Percentiles rank a stretch among this genome's conserved stretches.
Conservation (phyloP, 257 asterid genomes). For the Solanum corneliomulleri region DNA sequence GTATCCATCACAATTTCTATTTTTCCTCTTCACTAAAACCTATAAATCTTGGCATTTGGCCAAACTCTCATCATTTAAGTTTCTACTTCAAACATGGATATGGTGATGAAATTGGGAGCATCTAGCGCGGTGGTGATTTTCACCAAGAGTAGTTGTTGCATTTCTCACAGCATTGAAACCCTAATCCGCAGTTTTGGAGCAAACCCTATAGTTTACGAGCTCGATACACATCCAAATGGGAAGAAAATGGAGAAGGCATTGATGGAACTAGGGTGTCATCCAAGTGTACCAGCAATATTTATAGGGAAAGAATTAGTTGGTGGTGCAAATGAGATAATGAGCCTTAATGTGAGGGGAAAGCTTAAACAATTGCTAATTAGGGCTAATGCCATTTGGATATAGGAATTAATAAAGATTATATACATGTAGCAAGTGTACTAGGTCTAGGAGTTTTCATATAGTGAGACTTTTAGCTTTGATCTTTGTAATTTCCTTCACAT, state of each 20-base stretch:
- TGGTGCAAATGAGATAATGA: background rate
- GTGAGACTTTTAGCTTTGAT: background rate
- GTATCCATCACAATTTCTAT: background rate
- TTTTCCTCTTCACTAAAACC: background rate
- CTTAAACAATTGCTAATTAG: background rate
- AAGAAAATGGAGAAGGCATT: background rate
- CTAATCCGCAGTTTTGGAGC: background rate
- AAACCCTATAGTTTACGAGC: background rate
- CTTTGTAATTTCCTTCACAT: background rate
- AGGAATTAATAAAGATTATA: background rate
- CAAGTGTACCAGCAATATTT: background rate
- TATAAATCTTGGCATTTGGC: background rate
- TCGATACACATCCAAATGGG: background rate
- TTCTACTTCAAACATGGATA: background rate
- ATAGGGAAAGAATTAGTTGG: background rate
- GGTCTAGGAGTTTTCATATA: background rate
- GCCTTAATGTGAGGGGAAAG: background rate
- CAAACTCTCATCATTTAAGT: background rate
- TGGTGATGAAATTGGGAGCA: background rate
- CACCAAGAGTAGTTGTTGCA: background rate
- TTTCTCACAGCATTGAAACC: background rate
- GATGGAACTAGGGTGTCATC: background rate
- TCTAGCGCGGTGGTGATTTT: background rate
- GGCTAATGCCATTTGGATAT: background rate
- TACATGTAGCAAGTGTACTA: background rate